Evolutionary conservation across 768 basidiomycete species (phyloP).

Genomic region (Russula dissimulans): DNA sequence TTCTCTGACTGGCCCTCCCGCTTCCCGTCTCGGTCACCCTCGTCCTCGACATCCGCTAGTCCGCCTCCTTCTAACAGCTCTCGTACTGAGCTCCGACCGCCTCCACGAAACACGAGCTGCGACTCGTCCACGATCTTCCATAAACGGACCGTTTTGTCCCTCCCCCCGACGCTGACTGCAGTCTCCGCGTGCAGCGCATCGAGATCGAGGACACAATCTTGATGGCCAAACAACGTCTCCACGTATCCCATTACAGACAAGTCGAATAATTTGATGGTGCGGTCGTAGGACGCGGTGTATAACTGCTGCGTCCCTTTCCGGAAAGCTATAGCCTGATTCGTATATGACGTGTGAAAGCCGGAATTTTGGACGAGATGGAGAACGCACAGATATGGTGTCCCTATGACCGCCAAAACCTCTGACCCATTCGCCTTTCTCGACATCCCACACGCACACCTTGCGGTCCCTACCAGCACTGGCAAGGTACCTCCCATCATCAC

Average conservation of each 20-base stretch:
- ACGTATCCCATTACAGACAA: conserved; percentile 80
- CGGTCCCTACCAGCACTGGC: conserved; percentile 84
- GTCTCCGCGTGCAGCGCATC: conserved; percentile 78
- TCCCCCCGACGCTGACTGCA: conserved; percentile 77
- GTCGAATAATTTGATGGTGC: conserved; percentile 86
- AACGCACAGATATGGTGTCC: conserved; percentile 59
- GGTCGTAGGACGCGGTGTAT: conserved; percentile 74
- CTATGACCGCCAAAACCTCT: conserved; percentile 74
- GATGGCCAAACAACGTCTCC: conserved; percentile 95
- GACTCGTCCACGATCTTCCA: conserved; percentile 97
- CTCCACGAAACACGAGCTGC: conserved; percentile 93
- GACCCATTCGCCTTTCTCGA: conserved; percentile 63
- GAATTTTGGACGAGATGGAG: conserved; percentile 29
- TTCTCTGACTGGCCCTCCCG: conserved; percentile 32
- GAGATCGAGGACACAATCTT: conserved; percentile 72
- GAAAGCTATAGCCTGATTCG: conserved; percentile 53
- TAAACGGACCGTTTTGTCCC: conserved; percentile 86
- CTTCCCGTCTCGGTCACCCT: conserved; percentile 28
- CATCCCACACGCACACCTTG: conserved; percentile 80
- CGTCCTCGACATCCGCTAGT: conserved; percentile 50
- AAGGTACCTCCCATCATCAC: conserved; percentile 74
- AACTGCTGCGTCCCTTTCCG: conserved; percentile 68
- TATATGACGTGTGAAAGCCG: conserved; percentile 20
- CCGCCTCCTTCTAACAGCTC: conserved; percentile 76
- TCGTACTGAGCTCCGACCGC: conserved; percentile 72